A percentile compares a stretch with the other conserved stretches of the same genome.
These are phyloP conservation scores for Begonia peltatifolia DNA, from an alignment of 306 rosid genomes.

Conservation along the genomic window DNA sequence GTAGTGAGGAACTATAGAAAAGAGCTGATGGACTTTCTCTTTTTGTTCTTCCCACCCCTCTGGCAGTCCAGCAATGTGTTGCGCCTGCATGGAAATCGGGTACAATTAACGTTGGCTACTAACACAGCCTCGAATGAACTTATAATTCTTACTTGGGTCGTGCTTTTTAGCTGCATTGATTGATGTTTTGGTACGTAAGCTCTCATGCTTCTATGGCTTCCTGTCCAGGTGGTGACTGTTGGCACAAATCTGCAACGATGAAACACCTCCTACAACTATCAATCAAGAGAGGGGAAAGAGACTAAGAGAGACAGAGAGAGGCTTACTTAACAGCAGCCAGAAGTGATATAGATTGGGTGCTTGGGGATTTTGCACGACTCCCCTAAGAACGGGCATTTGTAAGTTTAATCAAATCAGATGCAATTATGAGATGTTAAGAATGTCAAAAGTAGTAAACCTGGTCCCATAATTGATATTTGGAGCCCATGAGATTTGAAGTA, in stretches of 20 bases:
- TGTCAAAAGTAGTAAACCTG: conserved; percentile 30
- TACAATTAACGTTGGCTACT: background rate
- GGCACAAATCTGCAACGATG: conserved; percentile 44
- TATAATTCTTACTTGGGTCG: conserved; percentile 35
- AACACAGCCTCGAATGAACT: background rate
- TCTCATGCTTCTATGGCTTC: conserved; percentile 70
- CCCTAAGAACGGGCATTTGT: conserved; percentile 23
- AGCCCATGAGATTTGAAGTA: conserved; percentile 67
- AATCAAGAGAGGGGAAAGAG: background rate
- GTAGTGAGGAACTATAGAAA: conserved; percentile 60
- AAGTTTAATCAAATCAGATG: background rate
- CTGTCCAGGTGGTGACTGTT: conserved; percentile 62
- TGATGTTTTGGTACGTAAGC: conserved; percentile 74
- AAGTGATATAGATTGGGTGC: conserved; percentile 36
- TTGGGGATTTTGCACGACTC: conserved; percentile 13
- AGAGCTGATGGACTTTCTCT: conserved; percentile 54
- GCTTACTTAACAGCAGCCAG: conserved; percentile 57
- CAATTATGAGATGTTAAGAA: background rate
- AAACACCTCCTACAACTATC: conserved; percentile 1
- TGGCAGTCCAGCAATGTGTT: conserved; percentile 56
- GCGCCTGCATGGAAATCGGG: conserved; percentile 23
- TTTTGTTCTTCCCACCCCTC: conserved; percentile 52
- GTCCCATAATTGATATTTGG: conserved; percentile 73
- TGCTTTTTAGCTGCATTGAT: conserved; percentile 54
- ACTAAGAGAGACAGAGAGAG: background rate